Evolutionary conservation across 495 filamentous ascomycete species (phyloP).

Genomic region (Trichoderma orchidacearum): DNA sequence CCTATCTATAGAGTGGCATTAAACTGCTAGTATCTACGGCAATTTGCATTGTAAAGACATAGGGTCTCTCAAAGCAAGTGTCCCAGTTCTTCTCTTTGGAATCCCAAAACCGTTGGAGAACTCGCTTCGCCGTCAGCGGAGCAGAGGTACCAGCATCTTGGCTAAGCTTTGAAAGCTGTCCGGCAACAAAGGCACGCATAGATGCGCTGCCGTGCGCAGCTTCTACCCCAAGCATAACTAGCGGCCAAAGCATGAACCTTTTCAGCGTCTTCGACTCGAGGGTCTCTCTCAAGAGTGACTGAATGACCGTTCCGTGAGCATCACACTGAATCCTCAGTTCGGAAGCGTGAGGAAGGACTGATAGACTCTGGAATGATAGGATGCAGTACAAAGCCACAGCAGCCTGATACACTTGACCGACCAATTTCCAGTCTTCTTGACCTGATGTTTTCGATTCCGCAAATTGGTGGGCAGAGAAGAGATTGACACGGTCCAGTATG

Average conservation of each 20-base stretch:
- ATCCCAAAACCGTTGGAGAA: slow-evolving; percentile 15
- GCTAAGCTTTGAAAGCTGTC: slow-evolving; percentile 9
- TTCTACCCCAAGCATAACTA: slow-evolving; percentile 15
- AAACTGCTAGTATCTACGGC: neutral
- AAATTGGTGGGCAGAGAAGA: slow-evolving; percentile 15
- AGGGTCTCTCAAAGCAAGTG: slow-evolving; percentile 16
- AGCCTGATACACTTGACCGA: slow-evolving; percentile 13
- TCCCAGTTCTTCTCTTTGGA: slow-evolving; percentile 14
- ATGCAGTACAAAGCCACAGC: slow-evolving; percentile 19
- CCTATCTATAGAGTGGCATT: neutral
- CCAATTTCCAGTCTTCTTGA: slow-evolving; percentile 13
- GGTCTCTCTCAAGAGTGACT: slow-evolving; percentile 5
- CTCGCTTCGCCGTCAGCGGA: slow-evolving; percentile 10
- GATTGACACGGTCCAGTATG: slow-evolving; percentile 9
- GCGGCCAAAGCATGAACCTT: slow-evolving; percentile 16
- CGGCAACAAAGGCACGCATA: slow-evolving; percentile 9
- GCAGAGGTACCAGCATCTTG: slow-evolving; percentile 9
- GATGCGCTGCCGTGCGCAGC: slow-evolving; percentile 4
- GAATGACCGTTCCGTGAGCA: slow-evolving; percentile 4
- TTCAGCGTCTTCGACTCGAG: slow-evolving; percentile 7
- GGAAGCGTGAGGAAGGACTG: slow-evolving; percentile 8
- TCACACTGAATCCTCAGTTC: slow-evolving; percentile 4
- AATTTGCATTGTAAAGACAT: slow-evolving; percentile 7
- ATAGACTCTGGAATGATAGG: slow-evolving; percentile 14
- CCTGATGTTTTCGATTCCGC: slow-evolving; percentile 10